Conservation (phyloP, 2,329 filamentous ascomycete species). For the Incumbomyces lentus region DNA sequence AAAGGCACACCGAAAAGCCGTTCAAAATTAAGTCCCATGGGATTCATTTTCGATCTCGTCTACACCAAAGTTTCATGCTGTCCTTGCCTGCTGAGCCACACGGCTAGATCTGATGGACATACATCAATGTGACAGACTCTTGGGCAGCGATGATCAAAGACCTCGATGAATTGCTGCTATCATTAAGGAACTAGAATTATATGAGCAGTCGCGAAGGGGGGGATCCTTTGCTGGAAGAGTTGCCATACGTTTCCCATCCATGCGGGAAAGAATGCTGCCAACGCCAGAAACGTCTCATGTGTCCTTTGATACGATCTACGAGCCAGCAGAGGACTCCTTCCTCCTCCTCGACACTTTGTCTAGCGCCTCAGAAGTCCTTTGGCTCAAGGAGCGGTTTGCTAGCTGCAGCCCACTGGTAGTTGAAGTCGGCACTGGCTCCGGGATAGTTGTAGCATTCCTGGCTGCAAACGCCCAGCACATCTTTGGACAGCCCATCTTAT, state of each 20-base stretch:
- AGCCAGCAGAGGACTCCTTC: constrained; percentile 92
- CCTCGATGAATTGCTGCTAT: too few relatives aligned
- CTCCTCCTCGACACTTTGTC: constrained; percentile 87
- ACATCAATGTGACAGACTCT: too few relatives aligned
- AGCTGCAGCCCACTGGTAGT: constrained; percentile 52
- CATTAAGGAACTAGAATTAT: too few relatives aligned
- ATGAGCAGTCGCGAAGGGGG: too few relatives aligned
- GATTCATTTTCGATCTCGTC: too few relatives aligned
- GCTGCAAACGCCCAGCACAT: constrained; percentile 63
- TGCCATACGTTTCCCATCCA: background rate
- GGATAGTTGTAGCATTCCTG: constrained; percentile 83
- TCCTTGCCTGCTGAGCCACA: too few relatives aligned
- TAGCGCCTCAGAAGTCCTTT: constrained; percentile 54
- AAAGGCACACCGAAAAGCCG: too few relatives aligned
- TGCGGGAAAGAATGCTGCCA: constrained; percentile 59
- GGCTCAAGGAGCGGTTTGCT: constrained; percentile 57
- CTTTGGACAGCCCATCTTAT: constrained; percentile 62
- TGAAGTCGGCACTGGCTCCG: constrained; percentile 84
- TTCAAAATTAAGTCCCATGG: too few relatives aligned
- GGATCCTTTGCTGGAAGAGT: too few relatives aligned
- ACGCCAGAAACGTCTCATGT: constrained; percentile 92
- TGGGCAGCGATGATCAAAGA: too few relatives aligned
- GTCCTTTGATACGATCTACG: constrained; percentile 78
- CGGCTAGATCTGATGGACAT: too few relatives aligned
- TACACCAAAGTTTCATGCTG: too few relatives aligned